A percentile compares a stretch with the other conserved stretches of the same genome.
Conservation (phyloP, 306 rosid species). For the Lathyrus tuberosus region DNA sequence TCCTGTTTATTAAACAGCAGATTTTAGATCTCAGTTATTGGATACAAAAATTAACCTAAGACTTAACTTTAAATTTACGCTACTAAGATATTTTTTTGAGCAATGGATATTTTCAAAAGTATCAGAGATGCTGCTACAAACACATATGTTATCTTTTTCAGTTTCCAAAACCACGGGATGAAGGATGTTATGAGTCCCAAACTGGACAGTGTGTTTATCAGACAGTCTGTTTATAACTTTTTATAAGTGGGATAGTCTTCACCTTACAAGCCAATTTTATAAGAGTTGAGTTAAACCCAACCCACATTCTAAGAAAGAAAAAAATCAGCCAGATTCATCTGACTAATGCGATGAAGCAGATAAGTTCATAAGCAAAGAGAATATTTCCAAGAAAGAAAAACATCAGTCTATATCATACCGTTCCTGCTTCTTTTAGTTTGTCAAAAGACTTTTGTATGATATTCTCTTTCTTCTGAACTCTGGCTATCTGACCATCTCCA, state of each 20-base stretch:
- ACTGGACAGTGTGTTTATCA: no score
- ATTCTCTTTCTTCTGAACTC: slow-evolving; percentile 67
- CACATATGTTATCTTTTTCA: slow-evolving; percentile 27
- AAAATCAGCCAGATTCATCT: slow-evolving; percentile 6
- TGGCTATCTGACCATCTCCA: slow-evolving; percentile 53
- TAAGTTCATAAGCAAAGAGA: slow-evolving; percentile 30
- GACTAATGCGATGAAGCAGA: slow-evolving; percentile 18
- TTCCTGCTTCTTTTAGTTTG: slow-evolving; percentile 81
- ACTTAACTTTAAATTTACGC: slow-evolving; percentile 10
- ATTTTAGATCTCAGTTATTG: slow-evolving; percentile 34
- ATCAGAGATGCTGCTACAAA: slow-evolving; percentile 6
- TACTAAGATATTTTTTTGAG: background rate
- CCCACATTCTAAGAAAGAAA: no score
- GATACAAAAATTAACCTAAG: slow-evolving; percentile 21
- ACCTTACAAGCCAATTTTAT: no score
- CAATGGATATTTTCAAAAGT: slow-evolving; percentile 8
- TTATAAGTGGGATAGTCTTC: no score
- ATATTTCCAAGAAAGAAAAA: slow-evolving; percentile 34
- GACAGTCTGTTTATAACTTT: no score
- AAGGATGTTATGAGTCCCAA: no score
- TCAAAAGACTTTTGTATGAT: slow-evolving; percentile 69
- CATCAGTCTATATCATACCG: slow-evolving; percentile 51
- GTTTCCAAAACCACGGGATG: slow-evolving; percentile 4
- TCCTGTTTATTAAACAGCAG: slow-evolving; percentile 59
- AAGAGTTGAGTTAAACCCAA: no score